Conservation (phyloP, 139 green algal genomes). For the Diplosphaera chodatii region DNA sequence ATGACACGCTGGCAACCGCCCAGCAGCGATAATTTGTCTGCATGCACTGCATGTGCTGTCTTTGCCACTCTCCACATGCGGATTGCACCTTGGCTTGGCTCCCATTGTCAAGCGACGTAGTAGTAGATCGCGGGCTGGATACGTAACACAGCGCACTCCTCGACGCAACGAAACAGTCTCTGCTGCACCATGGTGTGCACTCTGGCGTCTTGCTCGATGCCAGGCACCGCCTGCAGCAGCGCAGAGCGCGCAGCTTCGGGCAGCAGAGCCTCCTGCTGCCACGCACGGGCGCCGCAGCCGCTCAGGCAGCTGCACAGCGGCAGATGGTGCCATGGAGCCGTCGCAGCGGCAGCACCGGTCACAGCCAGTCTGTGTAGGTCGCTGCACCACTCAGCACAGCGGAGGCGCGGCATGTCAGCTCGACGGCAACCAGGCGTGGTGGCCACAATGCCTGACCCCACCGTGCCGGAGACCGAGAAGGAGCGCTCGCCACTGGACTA, state of each 20-base stretch:
- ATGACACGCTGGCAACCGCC: too few relatives aligned
- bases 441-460: constrained; percentile 49
- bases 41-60: too few relatives aligned
- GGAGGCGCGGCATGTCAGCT: not conserved
- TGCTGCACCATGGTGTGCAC: not conserved
- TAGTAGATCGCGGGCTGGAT: too few relatives aligned
- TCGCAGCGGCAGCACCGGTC: too few relatives aligned
- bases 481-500: constrained; percentile 73
- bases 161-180: too few relatives aligned
- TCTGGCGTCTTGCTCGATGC: not conserved
- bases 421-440: constrained; percentile 5
- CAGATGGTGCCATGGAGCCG: not conserved
- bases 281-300: not conserved
- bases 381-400: too few relatives aligned
- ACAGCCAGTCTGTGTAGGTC: too few relatives aligned
- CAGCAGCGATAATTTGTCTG: too few relatives aligned
- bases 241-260: not conserved
- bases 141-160: too few relatives aligned
- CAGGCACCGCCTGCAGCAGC: not conserved
- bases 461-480: constrained; percentile 71
- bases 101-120: too few relatives aligned
- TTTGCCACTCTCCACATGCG: too few relatives aligned
- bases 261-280: not conserved
- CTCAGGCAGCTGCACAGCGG: not conserved
- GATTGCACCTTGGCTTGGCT: too few relatives aligned